Base-by-base conservation (phyloP, 2,329 filamentous ascomycete species). In the Camillea tinctor region DNA sequence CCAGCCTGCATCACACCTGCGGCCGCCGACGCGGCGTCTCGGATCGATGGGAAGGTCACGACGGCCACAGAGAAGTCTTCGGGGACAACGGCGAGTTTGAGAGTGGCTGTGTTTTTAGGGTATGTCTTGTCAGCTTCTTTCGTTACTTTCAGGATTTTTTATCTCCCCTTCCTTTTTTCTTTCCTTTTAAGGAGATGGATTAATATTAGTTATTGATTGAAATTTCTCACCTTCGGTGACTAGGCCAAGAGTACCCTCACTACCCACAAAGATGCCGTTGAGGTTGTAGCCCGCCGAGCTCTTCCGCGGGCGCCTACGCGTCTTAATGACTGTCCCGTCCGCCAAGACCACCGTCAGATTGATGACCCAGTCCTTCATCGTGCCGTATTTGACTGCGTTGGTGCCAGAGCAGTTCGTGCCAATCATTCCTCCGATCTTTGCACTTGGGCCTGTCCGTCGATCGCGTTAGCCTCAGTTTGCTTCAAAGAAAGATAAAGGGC, bases 321-420 rank as follows among this genome's bases (percentile, higher is more conserved):
- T 94, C 78, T 93, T 94, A 77, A 94, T 89, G 22, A 94, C 77
- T 0, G 85, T 89, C 1, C 91, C 91, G 68, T 94, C 90, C 9
- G 91, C 88, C 24, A 94, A 82, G 1, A 94, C 91, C 1, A 93
- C 89, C 0, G 91, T 94, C 59, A 94, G 75, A 69, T 93, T 93
- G 70, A 94, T 86, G 23, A 94, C 89, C 90, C 90, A 93, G 69
- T 94, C 91, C 71, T 91, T 92, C 91, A 94, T 94, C 0, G 91
- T 93, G 6, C 91, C 91, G 70, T 94, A 94, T 66, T 87, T 83
- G 49, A 93, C 89, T 2, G 90, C 90, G 69, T 93, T 93, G 0
- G 91, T 94, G 1, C 91, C 91, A 13, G 87, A 89, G 71, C 86
- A 88, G 69, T 91, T 92, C 9, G 90, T 93, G 13, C 89, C 90